Conservation (phyloP, 179 eudicot species). For the Drosera spatulata region DNA sequence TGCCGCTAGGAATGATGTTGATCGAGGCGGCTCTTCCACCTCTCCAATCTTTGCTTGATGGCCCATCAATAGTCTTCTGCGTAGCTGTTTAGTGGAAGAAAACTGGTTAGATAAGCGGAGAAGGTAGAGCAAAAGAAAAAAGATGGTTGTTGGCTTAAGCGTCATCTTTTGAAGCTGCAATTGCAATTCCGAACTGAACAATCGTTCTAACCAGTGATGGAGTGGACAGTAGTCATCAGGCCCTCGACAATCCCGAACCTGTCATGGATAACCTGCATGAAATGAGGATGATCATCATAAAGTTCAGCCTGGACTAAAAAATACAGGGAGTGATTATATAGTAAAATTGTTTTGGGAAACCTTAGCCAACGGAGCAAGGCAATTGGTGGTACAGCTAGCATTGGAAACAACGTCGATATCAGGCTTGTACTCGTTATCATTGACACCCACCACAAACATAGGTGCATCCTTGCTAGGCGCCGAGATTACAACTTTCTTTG, state of each 20-base stretch:
- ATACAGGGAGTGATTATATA: background rate
- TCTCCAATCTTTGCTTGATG: constrained; percentile 6
- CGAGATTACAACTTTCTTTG: constrained; percentile 52
- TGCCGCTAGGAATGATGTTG: constrained; percentile 53
- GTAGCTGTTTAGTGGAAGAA: constrained; percentile 26
- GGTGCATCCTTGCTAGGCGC: constrained; percentile 54
- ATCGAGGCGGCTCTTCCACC: constrained; percentile 63
- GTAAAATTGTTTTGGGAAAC: constrained; percentile 7
- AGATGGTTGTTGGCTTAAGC: no score
- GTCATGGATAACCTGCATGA: constrained; percentile 35
- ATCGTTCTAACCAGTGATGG: constrained; percentile 31
- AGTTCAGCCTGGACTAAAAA: background rate
- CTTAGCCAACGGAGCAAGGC: constrained; percentile 59
- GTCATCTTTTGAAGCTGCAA: no score
- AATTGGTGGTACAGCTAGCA: constrained; percentile 60
- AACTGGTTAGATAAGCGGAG: no score
- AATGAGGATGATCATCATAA: background rate
- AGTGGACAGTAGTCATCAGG: constrained; percentile 57
- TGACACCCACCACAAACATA: constrained; percentile 61
- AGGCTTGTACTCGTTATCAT: constrained; percentile 40
- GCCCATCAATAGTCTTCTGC: constrained; percentile 65
- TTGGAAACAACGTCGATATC: constrained; percentile 46
- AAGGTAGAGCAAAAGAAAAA: no score
- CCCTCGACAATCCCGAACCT: constrained; percentile 56
- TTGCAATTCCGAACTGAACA: background rate